Base-by-base conservation (phyloP, 305 asterid genomes). In the Caryopteris hybrid region DNA sequence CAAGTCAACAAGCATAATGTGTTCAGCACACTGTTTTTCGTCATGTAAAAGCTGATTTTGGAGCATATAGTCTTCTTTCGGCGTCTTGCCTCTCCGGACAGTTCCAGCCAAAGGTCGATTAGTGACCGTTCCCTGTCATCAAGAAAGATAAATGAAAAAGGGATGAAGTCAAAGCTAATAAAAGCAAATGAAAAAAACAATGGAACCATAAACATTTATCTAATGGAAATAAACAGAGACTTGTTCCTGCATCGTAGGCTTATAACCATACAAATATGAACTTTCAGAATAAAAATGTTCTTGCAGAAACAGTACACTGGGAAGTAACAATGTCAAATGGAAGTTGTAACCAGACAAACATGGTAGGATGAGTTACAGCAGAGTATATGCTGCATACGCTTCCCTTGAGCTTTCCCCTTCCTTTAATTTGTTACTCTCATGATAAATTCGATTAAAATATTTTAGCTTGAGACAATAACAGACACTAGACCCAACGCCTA, bases 51-150 rank as follows among this genome's bases (percentile, higher is more conserved):
- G 96, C 89, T 87, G 96, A 51, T 83, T 89, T 84, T 91, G 96
- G 79, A 91, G 70, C 97, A 91, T 91, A 72, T 79, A 80, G 74
- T 93, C 99, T 79, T 93, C 99, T 77, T 87, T 61, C 13, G 81
- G 83, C 6, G 99, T 93, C 85, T 84, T 91, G 65, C 99, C 99
- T 78, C 99, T 90, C 54, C 97, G 86, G 14, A 82, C 78, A 59
- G 99, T 94, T 74, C 99, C 99, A 68, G 99, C 97, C 64, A 94
- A 81, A 56, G 99, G 97, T 31, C 97, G 86, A 76, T 94, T 91
- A 33, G 95, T 87, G 65, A 94, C 72, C 70, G 68, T 83, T 58
- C 89, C 81, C 99, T 94, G 88, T 55, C 54, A 73, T 70, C 22
- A 53, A 68, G 66, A 62, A 41, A 51, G 70, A 34, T 23, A 60